A percentile compares a stretch with the other conserved stretches of the same genome.
phyloP scores from a whole-genome alignment of 306 rosid genomes.

The Cucumis melo region DNA sequence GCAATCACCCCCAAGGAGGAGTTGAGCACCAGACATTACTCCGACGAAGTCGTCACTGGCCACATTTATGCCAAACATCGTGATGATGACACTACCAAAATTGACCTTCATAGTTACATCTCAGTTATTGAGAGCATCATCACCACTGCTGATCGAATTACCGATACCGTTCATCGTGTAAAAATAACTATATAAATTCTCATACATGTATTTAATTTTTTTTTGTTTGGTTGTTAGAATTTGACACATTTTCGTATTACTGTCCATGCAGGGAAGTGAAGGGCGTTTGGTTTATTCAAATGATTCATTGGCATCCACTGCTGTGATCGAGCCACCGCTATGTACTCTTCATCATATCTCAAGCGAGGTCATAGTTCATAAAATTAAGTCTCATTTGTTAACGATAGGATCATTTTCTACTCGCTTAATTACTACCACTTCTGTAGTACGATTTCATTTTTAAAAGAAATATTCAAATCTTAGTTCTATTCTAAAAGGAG shows the following conservation, averaged over 20 bases:
- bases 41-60: not conserved
- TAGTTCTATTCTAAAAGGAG: no score
- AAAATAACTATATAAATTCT: not conserved
- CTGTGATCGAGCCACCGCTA: not conserved
- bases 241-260: not conserved
- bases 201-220: not conserved
- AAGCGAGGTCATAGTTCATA: not conserved
- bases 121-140: not conserved
- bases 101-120: not conserved
- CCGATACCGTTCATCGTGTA: not conserved
- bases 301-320: not conserved
- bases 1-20: not conserved
- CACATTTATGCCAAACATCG: slow-evolving; percentile 1
- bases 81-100: not conserved
- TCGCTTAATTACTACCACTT: not conserved
- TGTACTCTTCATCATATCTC: slow-evolving; percentile 1
- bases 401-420: not conserved
- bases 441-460: no score
- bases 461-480: no score
- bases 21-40: not conserved
- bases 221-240: not conserved
- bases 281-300: not conserved
- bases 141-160: not conserved
- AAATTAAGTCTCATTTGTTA: not conserved
- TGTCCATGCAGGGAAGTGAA: not conserved